A percentile compares a stretch with the other conserved stretches of the same genome.
phyloP scores from a whole-genome alignment of 2,329 filamentous ascomycete genomes.

The Tolypocladium pustulatum region DNA sequence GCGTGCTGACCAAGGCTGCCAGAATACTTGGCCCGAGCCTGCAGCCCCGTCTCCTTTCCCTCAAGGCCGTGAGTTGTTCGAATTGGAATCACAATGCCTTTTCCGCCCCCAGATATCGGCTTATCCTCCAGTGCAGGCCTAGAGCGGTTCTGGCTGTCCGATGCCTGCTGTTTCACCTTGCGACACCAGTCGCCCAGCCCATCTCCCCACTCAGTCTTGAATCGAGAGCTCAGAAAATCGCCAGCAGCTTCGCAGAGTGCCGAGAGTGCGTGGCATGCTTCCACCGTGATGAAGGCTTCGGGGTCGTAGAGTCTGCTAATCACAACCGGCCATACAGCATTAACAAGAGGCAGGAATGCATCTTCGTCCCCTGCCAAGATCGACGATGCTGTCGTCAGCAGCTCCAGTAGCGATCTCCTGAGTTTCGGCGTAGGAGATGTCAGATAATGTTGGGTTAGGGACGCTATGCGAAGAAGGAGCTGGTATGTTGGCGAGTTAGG shows the following conservation, averaged over 20 bases:
- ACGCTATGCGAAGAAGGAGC: conserved; percentile 72
- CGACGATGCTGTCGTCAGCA: conserved; percentile 63
- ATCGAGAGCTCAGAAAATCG: conserved; percentile 67
- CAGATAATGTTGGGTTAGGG: conserved; percentile 81
- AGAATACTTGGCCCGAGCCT: conserved; percentile 6
- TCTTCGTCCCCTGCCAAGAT: conserved; percentile 68
- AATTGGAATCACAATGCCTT: conserved; percentile 21
- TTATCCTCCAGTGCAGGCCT: not conserved
- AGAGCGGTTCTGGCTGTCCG: conserved; percentile 7
- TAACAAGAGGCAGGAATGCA: conserved; percentile 77
- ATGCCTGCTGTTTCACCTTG: conserved; percentile 29
- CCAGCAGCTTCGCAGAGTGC: conserved; percentile 63
- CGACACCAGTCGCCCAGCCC: conserved; percentile 40
- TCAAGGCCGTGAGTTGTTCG: conserved; percentile 12
- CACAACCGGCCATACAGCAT: conserved; percentile 82
- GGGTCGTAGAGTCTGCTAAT: conserved; percentile 54
- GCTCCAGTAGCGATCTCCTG: conserved; percentile 64
- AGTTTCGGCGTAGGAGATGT: conserved; percentile 74
- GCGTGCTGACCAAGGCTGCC: conserved; percentile 46
- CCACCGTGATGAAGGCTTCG: conserved; percentile 58
- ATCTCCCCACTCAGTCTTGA: conserved; percentile 62
- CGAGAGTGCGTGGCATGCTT: conserved; percentile 58
- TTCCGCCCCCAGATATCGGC: not conserved
- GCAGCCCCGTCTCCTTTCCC: conserved; percentile 5
- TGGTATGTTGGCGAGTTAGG: conserved; percentile 69